Base-by-base conservation (phyloP, 1,139 yeast genomes). In the Pneumocystis wakefieldiae region DNA sequence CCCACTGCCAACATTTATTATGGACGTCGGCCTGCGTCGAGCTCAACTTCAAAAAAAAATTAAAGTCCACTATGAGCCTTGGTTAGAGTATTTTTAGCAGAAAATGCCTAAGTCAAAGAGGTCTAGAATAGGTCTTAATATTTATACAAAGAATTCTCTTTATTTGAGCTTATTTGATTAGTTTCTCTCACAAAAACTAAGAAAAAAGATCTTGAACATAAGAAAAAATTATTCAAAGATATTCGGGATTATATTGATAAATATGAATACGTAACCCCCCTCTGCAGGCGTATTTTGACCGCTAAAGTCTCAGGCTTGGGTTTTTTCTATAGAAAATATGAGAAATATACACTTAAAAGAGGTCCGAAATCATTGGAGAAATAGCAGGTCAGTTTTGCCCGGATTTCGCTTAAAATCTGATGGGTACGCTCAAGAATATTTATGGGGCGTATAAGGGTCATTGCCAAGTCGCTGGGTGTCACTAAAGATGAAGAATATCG, bases 161-260 rank as follows among this genome's bases (percentile, higher is more conserved):
- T 19, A 19, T 57, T 28, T 62, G 42, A 35, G 61, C 35, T 32
- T 5, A 24, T n/a, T 29, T 35, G 19, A 29, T 17, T 42, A 71
- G 95, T 92, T 67, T 88, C 97, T n/a, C 80, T 92, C 70, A 92
- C 98, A 53, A 92, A 91, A 74, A 91, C 97, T 67, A 97, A 90
- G 69, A 92, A 90, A 76, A 92, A 92, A 75, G 96, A 96, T 64
- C 85, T 85, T 69, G 97, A 89, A 70, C 91, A 90, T 75, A 92
- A 92, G 75, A 92, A 84, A 70, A 81, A 92, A 72, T 84, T 91
- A 70, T 92, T 90, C 68, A 96, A 90, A 72, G 96, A 90, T 68
- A 86, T 92, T 64, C 84, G 96, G 76, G 81, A 81, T 67, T 84
- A 87, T 29, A 81, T 92, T 66, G 97, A 92, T 71, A 79, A 81